Base-by-base conservation (phyloP, 2,329 filamentous ascomycete species). In the Fusarium sp. region DNA sequence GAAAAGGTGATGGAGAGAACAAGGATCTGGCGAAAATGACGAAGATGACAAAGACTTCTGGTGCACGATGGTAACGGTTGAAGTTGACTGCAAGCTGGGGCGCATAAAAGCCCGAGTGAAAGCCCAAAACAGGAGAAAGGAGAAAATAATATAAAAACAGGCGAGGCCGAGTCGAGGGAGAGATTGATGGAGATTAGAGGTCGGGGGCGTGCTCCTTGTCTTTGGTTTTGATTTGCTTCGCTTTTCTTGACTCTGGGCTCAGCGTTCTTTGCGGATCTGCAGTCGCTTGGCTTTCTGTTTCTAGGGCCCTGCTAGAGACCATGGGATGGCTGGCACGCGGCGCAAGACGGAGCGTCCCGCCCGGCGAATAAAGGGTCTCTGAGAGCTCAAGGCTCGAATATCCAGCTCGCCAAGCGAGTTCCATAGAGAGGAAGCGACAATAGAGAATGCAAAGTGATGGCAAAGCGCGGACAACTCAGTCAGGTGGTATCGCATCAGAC, bases 291-390 rank as follows among this genome's bases (percentile, higher is more conserved):
- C 69, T 62, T 70, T 64, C 66, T 73, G 38, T 61, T 70, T 66
- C 55, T 59, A 42, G 56, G 57, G 47, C 68, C 65, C 57, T 55
- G 56, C 71, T 39, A 65, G 53, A 55, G 55, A 59, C 69, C 57
- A 74, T 72, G 68, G 61, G 71, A 74, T 73, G 73, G 66, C 69
- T 75, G 69, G 73, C 73, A 75, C 72, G 72, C 73, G 72, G 73
- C 72, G 73, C 66, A 64, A 68, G n/a, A 51, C 73, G 69, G 73
- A 75, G 73, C 73, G 73, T 75, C 73, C 73, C 73, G 73, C 66
- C 62, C 66, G 62, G 45, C 62, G 73, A 73, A 70, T 75, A 73
- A 73, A 70, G 66, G 66, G 66, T 71, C 62, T 69, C 58, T 60
- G 39, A 55, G 56, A 47, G 58, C 54, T 66, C 56, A 28, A 59